Evolutionary conservation across 2,329 filamentous ascomycete species (phyloP).

Genomic region (Aspergillus hiratsukae): DNA sequence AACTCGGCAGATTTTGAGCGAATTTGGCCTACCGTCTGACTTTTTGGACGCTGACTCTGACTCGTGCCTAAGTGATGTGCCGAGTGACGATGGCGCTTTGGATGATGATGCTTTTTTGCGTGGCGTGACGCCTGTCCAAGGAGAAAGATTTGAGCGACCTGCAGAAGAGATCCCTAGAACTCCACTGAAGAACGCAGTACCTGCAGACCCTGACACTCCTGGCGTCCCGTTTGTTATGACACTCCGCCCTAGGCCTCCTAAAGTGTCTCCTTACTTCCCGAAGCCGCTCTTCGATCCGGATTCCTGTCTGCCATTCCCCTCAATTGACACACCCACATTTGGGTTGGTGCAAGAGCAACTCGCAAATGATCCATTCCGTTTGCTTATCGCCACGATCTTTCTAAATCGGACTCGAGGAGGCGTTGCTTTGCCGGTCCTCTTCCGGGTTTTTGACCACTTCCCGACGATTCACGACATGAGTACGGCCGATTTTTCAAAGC

Average conservation of each 20-base stretch:
- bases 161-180: not conserved
- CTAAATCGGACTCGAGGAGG: constrained; percentile 75
- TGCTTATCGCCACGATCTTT: constrained; percentile 78
- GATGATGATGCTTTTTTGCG: constrained; percentile 1
- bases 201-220: constrained; percentile 1
- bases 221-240: constrained; percentile 10
- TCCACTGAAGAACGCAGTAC: constrained; percentile 4
- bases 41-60: constrained; percentile 31
- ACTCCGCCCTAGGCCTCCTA: constrained; percentile 20
- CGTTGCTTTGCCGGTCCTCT: constrained; percentile 71
- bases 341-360: constrained; percentile 82
- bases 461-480: constrained; percentile 63
- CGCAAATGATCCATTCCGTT: constrained; percentile 67
- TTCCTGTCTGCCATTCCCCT: constrained; percentile 59
- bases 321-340: constrained; percentile 59
- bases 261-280: constrained; percentile 43
- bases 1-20: constrained; percentile 9
- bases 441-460: constrained; percentile 62
- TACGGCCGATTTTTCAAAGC: constrained; percentile 50
- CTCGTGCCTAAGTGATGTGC: constrained; percentile 32
- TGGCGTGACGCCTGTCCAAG: not conserved
- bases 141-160: not conserved
- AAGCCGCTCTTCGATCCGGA: constrained; percentile 26
- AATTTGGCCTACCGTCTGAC: constrained; percentile 12
- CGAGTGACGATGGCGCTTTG: constrained; percentile 23